Percentiles rank a stretch among this genome's conserved stretches.
Evolutionary conservation across 2,329 filamentous ascomycete genomes (phyloP).

Genomic region (Diplocarpon mali): DNA sequence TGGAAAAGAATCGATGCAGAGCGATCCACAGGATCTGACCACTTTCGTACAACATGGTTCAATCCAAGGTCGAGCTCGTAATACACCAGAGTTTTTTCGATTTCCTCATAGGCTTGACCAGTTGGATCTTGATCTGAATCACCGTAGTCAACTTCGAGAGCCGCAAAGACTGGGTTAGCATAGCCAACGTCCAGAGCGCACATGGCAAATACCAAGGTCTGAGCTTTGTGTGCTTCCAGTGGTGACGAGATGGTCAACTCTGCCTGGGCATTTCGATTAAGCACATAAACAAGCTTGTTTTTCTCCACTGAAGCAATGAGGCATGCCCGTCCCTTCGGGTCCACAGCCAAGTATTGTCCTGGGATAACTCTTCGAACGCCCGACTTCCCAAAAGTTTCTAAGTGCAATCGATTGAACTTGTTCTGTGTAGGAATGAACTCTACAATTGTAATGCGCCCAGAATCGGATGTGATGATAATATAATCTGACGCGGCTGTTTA

Average conservation of each 20-base stretch:
- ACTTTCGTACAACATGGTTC: slow-evolving; percentile 94
- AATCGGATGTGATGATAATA: slow-evolving; percentile 90
- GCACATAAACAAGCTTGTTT: slow-evolving; percentile 98
- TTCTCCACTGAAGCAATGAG: slow-evolving; percentile 92
- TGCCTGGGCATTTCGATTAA: slow-evolving; percentile 89
- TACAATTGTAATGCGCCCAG: slow-evolving; percentile 85
- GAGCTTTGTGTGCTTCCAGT: slow-evolving; percentile 87
- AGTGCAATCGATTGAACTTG: slow-evolving; percentile 76
- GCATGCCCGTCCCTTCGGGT: slow-evolving; percentile 91
- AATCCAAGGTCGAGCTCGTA: slow-evolving; percentile 95
- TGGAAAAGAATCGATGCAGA: slow-evolving; percentile 86
- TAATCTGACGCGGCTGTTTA: slow-evolving; percentile 55
- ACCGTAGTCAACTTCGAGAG: slow-evolving; percentile 85
- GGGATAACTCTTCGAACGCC: slow-evolving; percentile 87
- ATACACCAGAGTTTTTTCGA: slow-evolving; percentile 88
- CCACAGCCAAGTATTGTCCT: slow-evolving; percentile 89
- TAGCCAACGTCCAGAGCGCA: slow-evolving; percentile 91
- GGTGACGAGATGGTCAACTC: slow-evolving; percentile 96
- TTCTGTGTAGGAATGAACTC: slow-evolving; percentile 85
- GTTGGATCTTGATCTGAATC: slow-evolving; percentile 86
- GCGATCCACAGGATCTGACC: slow-evolving; percentile 87
- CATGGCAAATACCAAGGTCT: slow-evolving; percentile 80
- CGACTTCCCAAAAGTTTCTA: slow-evolving; percentile 98
- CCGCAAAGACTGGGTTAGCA: slow-evolving; percentile 92
- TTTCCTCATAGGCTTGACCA: slow-evolving; percentile 66